phyloP scores from a whole-genome alignment of 2,329 filamentous ascomycete species.

The Hortaea werneckii region DNA sequence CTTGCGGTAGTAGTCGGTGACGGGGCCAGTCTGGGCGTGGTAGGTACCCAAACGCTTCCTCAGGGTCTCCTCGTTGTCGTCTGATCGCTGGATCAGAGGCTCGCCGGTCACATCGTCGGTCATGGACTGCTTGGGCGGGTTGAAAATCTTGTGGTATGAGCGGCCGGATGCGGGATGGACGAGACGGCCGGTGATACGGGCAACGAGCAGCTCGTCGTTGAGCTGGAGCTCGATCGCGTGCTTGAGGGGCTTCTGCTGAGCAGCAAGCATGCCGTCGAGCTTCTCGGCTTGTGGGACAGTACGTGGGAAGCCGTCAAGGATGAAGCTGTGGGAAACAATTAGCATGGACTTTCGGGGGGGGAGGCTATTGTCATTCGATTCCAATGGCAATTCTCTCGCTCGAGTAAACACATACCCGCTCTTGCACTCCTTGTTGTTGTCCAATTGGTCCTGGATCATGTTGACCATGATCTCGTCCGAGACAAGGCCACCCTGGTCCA shows the following conservation, averaged over 20 bases:
- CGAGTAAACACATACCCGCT: conserved; percentile 60
- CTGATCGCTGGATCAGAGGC: conserved; percentile 87
- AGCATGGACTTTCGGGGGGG: conserved; percentile 5
- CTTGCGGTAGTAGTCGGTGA: conserved; percentile 93
- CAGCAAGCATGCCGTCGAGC: conserved; percentile 80
- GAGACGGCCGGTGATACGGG: conserved; percentile 91
- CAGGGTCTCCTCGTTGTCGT: conserved; percentile 92
- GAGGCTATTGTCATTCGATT: conserved; percentile 3
- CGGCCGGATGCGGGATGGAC: conserved; percentile 93
- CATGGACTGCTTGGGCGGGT: conserved; percentile 89
- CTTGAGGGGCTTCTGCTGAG: conserved; percentile 73
- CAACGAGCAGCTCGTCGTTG: conserved; percentile 84
- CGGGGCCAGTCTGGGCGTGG: conserved; percentile 84
- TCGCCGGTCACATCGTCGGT: conserved; percentile 95
- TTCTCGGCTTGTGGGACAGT: conserved; percentile 92
- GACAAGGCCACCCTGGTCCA: conserved; percentile 95
- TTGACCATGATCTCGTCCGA: conserved; percentile 99
- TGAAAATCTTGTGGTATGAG: conserved; percentile 97
- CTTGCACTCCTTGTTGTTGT: conserved; percentile 89
- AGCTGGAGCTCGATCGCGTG: conserved; percentile 96
- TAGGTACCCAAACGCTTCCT: conserved; percentile 93
- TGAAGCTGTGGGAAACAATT: conserved; percentile 48
- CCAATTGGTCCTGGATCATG: conserved; percentile 98
- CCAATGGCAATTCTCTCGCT: background rate
- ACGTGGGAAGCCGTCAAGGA: conserved; percentile 95